Evolutionary conservation across 768 basidiomycete genomes (phyloP), one percentile per base, ranked within the genome.

Genomic region (Pleurotus sapidus): DNA sequence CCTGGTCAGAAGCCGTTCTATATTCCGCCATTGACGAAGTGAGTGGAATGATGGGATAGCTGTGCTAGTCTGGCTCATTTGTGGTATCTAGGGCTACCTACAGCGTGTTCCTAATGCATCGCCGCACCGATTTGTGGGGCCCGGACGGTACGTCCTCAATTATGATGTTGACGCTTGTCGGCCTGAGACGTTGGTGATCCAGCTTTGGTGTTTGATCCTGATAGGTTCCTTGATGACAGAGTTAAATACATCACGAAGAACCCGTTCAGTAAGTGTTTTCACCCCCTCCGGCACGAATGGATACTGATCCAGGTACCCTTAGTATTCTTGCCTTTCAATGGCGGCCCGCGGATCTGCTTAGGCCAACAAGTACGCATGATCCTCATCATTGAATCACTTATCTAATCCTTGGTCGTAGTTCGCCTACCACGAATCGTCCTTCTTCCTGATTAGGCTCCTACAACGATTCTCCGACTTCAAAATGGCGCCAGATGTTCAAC

Each of bases 381-480:
- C 3, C 3, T 9, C 8, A 34, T 34, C 3, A 34, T 34, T 9
- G 30, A 34, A 34, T 34, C 30, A 8, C 2, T 34, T 34, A 34
- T 34, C 30, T 34, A 9, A 34, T 34, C 9, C 8, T 9, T 34
- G 8, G 30, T 7, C 30, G 30, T 57, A 86, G 80, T 87, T 87
- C 62, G 86, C 87, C 4, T 88, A 88, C 67, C 77, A 86, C 58
- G 84, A 87, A 63, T 69, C 77, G 2, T 86, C 85, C 1, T 88
- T 84, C 68, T 78, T 87, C 69, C 74, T 89, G 45, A 74, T 84
- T 46, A 77, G 82, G 8, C 70, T 89, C 6, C 66, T 88, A 5
- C 87, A 89, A 64, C 65, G 66, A 8, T 86, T 85, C 67, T 76
- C 75, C 3, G 63, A 64, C 1, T 68, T 88, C 40, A 62, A 67